Conservation (phyloP, 495 filamentous ascomycete species). For the Halenospora varia region DNA sequence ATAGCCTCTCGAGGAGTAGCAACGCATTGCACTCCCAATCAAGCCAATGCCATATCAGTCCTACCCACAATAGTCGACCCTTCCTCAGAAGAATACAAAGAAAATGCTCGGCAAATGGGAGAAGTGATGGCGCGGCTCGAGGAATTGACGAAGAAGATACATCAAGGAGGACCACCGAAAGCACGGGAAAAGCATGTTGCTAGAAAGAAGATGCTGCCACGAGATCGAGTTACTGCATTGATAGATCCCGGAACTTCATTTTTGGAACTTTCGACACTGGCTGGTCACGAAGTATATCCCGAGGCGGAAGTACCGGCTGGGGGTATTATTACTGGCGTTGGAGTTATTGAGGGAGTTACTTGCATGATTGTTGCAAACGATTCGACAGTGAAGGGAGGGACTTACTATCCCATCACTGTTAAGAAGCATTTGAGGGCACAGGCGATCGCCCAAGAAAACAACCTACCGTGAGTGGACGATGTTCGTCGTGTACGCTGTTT, state of each 20-base stretch:
- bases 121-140: slow-evolving; percentile 63
- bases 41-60: slow-evolving; percentile 71
- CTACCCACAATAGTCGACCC: slow-evolving; percentile 75
- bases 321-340: slow-evolving; percentile 91
- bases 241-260: slow-evolving; percentile 89
- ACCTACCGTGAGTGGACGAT: slow-evolving; percentile 52
- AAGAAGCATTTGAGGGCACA: slow-evolving; percentile 97
- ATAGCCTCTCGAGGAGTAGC: slow-evolving; percentile 38
- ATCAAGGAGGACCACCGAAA: slow-evolving; percentile 74
- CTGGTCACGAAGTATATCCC: slow-evolving; percentile 81
- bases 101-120: slow-evolving; percentile 77
- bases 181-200: slow-evolving; percentile 85
- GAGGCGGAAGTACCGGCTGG: slow-evolving; percentile 83
- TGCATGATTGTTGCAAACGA: slow-evolving; percentile 98
- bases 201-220: slow-evolving; percentile 88
- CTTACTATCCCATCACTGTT: slow-evolving; percentile 96
- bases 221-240: slow-evolving; percentile 83
- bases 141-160: slow-evolving; percentile 63
- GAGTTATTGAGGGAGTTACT: slow-evolving; percentile 82
- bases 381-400: slow-evolving; percentile 97
- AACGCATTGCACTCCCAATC: slow-evolving; percentile 62
- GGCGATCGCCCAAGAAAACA: slow-evolving; percentile 85
- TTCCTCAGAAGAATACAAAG: slow-evolving; percentile 69
- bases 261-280: slow-evolving; percentile 83
- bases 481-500: no score